A percentile compares a stretch with the other conserved stretches of the same genome.
Conservation (phyloP, 1,139 yeast genomes). For the Saccharomyces hybrid region DNA sequence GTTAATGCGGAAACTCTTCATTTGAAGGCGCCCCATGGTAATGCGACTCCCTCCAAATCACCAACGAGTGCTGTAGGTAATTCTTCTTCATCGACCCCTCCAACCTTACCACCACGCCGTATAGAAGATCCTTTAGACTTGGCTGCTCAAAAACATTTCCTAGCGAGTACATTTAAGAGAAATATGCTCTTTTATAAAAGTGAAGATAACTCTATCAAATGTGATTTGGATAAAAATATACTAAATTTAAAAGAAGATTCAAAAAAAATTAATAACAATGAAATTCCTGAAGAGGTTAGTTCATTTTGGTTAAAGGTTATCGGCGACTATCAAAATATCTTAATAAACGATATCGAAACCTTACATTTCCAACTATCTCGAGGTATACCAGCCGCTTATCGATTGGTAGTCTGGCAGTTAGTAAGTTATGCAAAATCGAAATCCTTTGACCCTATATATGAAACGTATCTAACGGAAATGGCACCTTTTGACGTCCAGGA, state of each 20-base stretch:
- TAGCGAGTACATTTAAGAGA: not conserved
- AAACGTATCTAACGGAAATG: conserved; percentile 41
- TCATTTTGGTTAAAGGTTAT: not conserved
- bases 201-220: not conserved
- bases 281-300: not conserved
- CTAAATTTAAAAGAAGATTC: not conserved
- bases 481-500: conserved; percentile 69
- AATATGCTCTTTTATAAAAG: not conserved
- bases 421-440: conserved; percentile 67
- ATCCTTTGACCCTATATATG: conserved; percentile 57
- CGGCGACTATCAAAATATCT: not conserved
- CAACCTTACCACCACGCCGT: conserved; percentile 4
- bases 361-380: conserved; percentile 35
- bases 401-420: conserved; percentile 86
- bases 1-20: not conserved
- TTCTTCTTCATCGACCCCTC: not conserved
- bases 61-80: not conserved
- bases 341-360: not conserved
- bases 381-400: conserved; percentile 73
- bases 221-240: not conserved
- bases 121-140: conserved; percentile 31
- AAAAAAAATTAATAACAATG: not conserved
- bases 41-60: not conserved
- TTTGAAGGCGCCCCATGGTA: not conserved
- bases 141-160: not conserved